These are phyloP conservation scores for Golubevia pallescens DNA, from an alignment of 1,284 basidiomycete genomes.

Conservation along the genomic window DNA sequence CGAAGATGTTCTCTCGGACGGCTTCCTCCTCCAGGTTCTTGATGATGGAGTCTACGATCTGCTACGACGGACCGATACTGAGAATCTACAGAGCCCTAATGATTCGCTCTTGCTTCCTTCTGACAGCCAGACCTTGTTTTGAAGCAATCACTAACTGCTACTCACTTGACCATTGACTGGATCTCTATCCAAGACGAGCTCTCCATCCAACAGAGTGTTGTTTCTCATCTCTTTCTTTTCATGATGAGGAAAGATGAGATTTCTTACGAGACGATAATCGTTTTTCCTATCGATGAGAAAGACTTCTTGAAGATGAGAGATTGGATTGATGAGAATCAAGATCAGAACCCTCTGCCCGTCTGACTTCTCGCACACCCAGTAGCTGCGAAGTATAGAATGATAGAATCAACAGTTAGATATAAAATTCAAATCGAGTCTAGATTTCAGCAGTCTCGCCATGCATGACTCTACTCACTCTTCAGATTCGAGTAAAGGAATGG, in stretches of 20 bases:
- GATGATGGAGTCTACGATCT: no score
- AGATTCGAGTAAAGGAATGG: no score
- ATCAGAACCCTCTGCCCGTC: constrained; percentile 92
- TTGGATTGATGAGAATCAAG: constrained; percentile 72
- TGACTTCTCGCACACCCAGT: constrained; percentile 99
- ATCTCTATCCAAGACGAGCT: constrained; percentile 90
- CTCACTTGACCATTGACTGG: constrained; percentile 74
- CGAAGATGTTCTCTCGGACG: no score
- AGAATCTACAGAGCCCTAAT: no score
- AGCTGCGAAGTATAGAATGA: constrained; percentile 69
- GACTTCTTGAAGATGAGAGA: constrained; percentile 72
- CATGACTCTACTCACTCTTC: no score
- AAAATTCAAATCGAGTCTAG: no score
- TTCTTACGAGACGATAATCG: constrained; percentile 75
- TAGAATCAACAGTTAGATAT: not conserved
- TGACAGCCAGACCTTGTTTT: no score
- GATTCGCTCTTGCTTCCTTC: no score
- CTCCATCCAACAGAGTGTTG: constrained; percentile 86
- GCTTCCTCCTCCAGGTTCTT: no score
- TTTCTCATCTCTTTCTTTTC: constrained; percentile 66
- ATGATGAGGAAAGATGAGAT: constrained; percentile 87
- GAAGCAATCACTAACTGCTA: no score
- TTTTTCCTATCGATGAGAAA: constrained; percentile 95
- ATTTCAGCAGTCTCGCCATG: no score
- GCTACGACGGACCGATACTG: no score